phyloP scores from a whole-genome alignment of 768 basidiomycete genomes.

The Paxillus involutus region DNA sequence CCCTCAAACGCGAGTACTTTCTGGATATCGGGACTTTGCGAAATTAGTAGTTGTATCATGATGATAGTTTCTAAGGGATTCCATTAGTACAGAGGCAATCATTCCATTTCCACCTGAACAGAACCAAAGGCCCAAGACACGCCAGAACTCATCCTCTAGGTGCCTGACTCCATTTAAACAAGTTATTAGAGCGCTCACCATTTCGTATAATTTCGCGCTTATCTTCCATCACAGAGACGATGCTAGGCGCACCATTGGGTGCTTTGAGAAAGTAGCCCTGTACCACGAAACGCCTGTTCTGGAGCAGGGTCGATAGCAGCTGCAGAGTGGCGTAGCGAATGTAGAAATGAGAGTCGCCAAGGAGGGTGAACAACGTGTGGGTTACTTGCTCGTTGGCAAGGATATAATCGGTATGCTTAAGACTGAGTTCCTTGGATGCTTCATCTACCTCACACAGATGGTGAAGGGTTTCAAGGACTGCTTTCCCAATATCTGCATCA shows the following conservation, averaged over 20 bases:
- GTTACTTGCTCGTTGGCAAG: conserved; percentile 69
- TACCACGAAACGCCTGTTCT: conserved; percentile 76
- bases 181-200: conserved; percentile 46
- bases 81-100: conserved; percentile 7
- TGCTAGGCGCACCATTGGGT: conserved; percentile 69
- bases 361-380: conserved; percentile 74
- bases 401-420: conserved; percentile 80
- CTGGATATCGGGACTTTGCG: conserved; percentile 90
- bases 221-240: conserved; percentile 78
- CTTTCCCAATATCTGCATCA: conserved; percentile 91
- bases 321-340: conserved; percentile 83
- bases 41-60: conserved; percentile 77
- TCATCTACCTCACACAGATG: conserved; percentile 83
- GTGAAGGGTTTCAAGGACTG: conserved; percentile 86
- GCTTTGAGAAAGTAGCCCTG: conserved; percentile 93
- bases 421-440: conserved; percentile 57
- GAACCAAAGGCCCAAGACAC: not conserved
- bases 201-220: conserved; percentile 87
- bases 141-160: not conserved
- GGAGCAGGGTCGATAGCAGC: conserved; percentile 74
- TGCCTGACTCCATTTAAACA: not conserved
- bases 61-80: conserved; percentile 68
- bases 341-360: conserved; percentile 80
- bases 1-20: conserved; percentile 97
- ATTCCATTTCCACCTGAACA: not conserved